phyloP scores from a whole-genome alignment of 345 rosid genomes.

The Aquilaria malaccensis region DNA sequence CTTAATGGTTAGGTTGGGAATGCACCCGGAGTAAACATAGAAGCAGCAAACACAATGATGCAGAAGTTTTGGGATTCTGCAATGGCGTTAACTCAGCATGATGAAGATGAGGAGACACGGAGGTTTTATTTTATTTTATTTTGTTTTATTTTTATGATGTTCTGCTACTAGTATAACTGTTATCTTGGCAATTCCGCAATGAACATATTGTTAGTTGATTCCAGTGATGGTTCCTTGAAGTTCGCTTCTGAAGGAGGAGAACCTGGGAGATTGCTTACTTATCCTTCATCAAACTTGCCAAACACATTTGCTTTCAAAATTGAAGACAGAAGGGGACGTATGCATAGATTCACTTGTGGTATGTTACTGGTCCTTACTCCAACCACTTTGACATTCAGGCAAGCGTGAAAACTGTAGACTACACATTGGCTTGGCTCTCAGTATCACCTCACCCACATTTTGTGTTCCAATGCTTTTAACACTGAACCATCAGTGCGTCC shows the following conservation, averaged over 20 bases:
- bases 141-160: slow-evolving; percentile 8
- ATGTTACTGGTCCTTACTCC: slow-evolving; percentile 13
- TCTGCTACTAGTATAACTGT: slow-evolving; percentile 6
- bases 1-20: slow-evolving; percentile 59
- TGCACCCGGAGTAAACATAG: slow-evolving; percentile 60
- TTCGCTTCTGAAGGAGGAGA: slow-evolving; percentile 73
- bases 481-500: too few species aligned
- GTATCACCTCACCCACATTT: not conserved
- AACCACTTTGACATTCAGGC: slow-evolving; percentile 1
- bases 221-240: slow-evolving; percentile 87
- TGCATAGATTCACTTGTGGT: slow-evolving; percentile 97
- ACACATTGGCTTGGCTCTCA: too few species aligned
- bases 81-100: slow-evolving; percentile 66
- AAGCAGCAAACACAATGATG: slow-evolving; percentile 80
- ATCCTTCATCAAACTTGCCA: slow-evolving; percentile 28
- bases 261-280: slow-evolving; percentile 49
- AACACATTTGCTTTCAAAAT: slow-evolving; percentile 74
- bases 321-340: slow-evolving; percentile 70
- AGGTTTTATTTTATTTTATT: slow-evolving; percentile 33
- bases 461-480: too few species aligned
- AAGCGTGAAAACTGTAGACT: slow-evolving; percentile 8
- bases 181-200: slow-evolving; percentile 11
- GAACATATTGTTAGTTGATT: slow-evolving; percentile 13
- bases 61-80: slow-evolving; percentile 99
- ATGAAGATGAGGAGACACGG: slow-evolving; percentile 75